Evolutionary conservation across 2,329 filamentous ascomycete species (phyloP).

Genomic region (Diaporthe australafricana): DNA sequence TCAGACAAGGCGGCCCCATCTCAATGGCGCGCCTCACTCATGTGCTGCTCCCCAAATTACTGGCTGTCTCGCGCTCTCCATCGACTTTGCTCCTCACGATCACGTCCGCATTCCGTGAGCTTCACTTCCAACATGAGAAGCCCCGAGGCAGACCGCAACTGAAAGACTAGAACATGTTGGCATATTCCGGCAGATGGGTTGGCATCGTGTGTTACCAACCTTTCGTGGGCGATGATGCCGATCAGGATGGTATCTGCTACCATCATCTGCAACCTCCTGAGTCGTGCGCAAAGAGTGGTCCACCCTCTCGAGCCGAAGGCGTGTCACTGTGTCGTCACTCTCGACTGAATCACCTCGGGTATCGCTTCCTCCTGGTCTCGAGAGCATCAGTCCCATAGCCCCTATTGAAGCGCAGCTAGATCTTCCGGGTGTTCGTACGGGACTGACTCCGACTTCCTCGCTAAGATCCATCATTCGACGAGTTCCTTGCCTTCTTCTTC

Average conservation of each 20-base stretch:
- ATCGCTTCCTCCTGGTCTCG: conserved; percentile 12
- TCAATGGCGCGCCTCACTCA: neutral
- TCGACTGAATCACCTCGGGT: neutral
- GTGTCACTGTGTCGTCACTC: neutral
- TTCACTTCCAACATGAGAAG: conserved; percentile 32
- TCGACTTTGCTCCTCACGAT: neutral
- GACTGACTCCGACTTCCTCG: conserved; percentile 1
- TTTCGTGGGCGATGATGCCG: neutral
- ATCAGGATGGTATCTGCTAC: neutral
- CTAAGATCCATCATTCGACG: conserved; percentile 8
- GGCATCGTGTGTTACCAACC: conserved; percentile 14
- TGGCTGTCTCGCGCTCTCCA: neutral
- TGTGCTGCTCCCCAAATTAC: neutral
- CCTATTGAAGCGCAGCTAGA: neutral
- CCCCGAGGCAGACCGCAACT: conserved; percentile 21
- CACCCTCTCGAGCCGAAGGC: neutral
- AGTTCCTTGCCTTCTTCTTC: neutral
- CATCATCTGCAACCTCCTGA: neutral
- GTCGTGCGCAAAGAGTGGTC: neutral
- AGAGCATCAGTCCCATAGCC: conserved; percentile 14
- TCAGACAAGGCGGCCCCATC: neutral
- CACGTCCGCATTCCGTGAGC: neutral
- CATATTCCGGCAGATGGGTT: neutral
- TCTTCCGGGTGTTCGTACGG: neutral
- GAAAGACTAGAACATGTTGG: conserved; percentile 12